Evolutionary conservation across 169 alveolate genomes (phyloP), one percentile per base, ranked within the genome.

Genomic region (Plasmodium berghei): DNA sequence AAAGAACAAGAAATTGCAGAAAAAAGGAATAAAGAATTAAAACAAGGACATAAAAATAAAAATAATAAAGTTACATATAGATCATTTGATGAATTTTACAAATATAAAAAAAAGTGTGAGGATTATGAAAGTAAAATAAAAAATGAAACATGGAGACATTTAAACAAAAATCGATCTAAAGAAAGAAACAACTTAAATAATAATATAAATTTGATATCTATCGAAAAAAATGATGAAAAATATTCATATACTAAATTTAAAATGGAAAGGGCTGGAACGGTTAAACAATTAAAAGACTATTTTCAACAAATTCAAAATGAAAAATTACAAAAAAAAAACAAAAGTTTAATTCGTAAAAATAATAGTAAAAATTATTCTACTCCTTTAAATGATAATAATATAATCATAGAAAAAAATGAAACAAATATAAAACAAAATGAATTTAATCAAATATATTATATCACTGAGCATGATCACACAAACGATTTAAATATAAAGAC

Each of bases 1-100:
- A 69, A 69, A 52, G 91, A 85, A 59, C 54, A 85, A 34, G 86
- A 85, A 85, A 56, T 83, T 28, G 14, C 71, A 10, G 74, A 70
- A 34, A 70, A 56, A 20, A 10, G 71, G 55, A 85, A 26, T 52
- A 40, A n/a, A 77, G 58, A 45, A 14, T 6, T 9, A 20, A 24
- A 63, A 75, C 45, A 22, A 16, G 73, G 18, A 55, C 42, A 52
- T 28, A 42, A 14, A 10, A 61, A 64, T 34, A 48, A 48, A 20
- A 59, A 61, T 14, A 72, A 63, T 18, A 67, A 85, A 40, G 54
- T 69, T 49, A n/a, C 18, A 42, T 85, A 85, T 46, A 69, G 91
- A 72, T 12, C 91, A 14, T 85, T 85, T 67, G 91, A 85, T 62
- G 74, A 85, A 45, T 85, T 85, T 70, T 85, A 85, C 52, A 70